Evolutionary conservation across 2,329 filamentous ascomycete genomes (phyloP), one percentile per base, ranked within the genome.

Genomic region (Cryphonectria naterciae): DNA sequence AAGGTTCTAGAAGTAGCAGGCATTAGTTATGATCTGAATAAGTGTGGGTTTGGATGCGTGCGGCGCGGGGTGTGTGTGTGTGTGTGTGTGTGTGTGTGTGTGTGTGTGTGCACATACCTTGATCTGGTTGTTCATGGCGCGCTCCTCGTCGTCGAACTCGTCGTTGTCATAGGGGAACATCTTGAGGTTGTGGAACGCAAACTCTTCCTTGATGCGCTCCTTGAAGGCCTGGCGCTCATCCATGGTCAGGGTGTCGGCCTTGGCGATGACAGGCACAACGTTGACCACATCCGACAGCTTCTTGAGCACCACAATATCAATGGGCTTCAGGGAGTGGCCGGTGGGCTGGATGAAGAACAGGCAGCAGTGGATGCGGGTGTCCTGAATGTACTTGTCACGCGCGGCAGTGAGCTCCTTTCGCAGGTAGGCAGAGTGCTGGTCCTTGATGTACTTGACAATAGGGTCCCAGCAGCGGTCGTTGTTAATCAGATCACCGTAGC

Each of bases 81-180:
- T 32, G 28, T 32, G 28, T 32, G 28, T 32, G 28, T 32, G 28
- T 32, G 28, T 32, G 28, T 32, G 28, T 32, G 32, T 32, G 32
- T 32, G 32, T 32, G 3, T 32, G 32, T 32, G 43, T 60, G 62
- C 49, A 43, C 84, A 73, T 84, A 97, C 95, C 93, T 98, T 98
- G 86, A 99, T 99, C 81, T 97, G 93, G 72, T 90, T 91, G 85
- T 98, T 98, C 84, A 97, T 87, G 73, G 91, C 91, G 78, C 94
- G 92, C 86, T 99, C 96, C 87, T 99, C 96, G 75, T 96, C 93
- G 80, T 99, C 96, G 77, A 98, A 92, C 87, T 99, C 96, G 78
- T 99, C 96, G 81, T 98, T 98, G 83, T 99, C 96, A 83, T 99
- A 99, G 73, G 96, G 96, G 88, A 97, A 99, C 96, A 99, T 99